Evolutionary conservation across 192 early-diverging fungal species (phyloP).

Genomic region (Dimargaris verticillata): DNA sequence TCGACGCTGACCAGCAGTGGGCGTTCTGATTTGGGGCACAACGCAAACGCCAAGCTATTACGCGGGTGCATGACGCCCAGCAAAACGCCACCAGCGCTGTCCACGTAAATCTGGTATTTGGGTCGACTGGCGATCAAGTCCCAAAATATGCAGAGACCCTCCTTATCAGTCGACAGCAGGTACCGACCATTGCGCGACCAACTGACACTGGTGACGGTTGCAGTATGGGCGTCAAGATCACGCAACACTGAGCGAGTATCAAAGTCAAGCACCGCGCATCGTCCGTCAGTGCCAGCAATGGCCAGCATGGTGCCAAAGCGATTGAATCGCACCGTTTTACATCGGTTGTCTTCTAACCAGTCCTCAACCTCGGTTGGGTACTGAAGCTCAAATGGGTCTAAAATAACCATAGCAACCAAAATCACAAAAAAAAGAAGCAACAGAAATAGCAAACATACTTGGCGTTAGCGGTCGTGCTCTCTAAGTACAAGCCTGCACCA

Average conservation of each 20-base stretch:
- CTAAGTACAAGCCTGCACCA: constrained; percentile 6
- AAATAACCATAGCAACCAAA: not conserved
- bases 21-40: constrained; percentile 17
- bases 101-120: constrained; percentile 30
- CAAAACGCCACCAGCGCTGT: constrained; percentile 53
- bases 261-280: constrained; percentile 74
- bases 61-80: constrained; percentile 29
- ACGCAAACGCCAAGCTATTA: constrained; percentile 15
- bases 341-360: constrained; percentile 52
- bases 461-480: not conserved
- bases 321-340: constrained; percentile 57
- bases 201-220: constrained; percentile 56
- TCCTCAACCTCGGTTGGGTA: constrained; percentile 66
- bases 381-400: constrained; percentile 66
- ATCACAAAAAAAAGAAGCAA: not conserved
- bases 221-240: constrained; percentile 58
- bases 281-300: constrained; percentile 62
- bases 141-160: constrained; percentile 79
- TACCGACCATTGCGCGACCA: constrained; percentile 70
- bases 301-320: constrained; percentile 64
- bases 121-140: constrained; percentile 45
- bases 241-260: constrained; percentile 62
- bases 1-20: constrained; percentile 19
- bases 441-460: not conserved
- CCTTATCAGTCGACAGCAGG: constrained; percentile 60